These are phyloP conservation scores for Pontederia paniculata DNA, from an alignment of 176 grass and related monocot genomes.

Conservation along the genomic window DNA sequence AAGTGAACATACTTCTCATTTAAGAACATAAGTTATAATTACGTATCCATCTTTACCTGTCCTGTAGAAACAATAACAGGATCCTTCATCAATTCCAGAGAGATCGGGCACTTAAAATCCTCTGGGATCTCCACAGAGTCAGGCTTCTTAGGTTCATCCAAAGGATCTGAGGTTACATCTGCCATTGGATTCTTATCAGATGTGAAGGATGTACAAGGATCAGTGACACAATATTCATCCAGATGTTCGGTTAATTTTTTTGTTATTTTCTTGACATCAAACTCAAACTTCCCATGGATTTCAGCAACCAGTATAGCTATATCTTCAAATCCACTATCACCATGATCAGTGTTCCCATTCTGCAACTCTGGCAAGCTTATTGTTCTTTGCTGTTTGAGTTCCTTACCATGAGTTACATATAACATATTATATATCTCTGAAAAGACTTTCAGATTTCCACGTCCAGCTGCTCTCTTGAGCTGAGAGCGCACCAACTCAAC, in stretches of 20 bases:
- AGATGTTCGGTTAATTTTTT: slow-evolving; percentile 39
- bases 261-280: slow-evolving; percentile 33
- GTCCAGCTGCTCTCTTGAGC: slow-evolving; percentile 66
- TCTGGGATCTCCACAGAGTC: slow-evolving; percentile 52
- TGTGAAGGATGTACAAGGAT: slow-evolving; percentile 19
- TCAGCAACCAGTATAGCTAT: slow-evolving; percentile 42
- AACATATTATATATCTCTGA: slow-evolving; percentile 62
- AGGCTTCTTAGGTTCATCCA: slow-evolving; percentile 44
- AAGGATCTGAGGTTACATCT: slow-evolving; percentile 18
- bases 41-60: slow-evolving; percentile 37
- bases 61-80: slow-evolving; percentile 94
- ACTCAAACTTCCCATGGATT: slow-evolving; percentile 43
- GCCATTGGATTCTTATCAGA: slow-evolving; percentile 19
- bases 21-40: background rate
- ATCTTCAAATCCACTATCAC: slow-evolving; percentile 40
- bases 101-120: slow-evolving; percentile 91
- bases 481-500: slow-evolving; percentile 78
- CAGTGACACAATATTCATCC: slow-evolving; percentile 21
- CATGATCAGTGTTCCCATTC: slow-evolving; percentile 21
- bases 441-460: slow-evolving; percentile 47
- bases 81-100: slow-evolving; percentile 87
- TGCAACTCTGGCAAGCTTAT: slow-evolving; percentile 26
- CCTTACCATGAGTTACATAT: slow-evolving; percentile 20
- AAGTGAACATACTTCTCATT: background rate
- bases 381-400: slow-evolving; percentile 19